Evolutionary conservation across 768 basidiomycete genomes (phyloP).

Genomic region (Lentinula detonsa): DNA sequence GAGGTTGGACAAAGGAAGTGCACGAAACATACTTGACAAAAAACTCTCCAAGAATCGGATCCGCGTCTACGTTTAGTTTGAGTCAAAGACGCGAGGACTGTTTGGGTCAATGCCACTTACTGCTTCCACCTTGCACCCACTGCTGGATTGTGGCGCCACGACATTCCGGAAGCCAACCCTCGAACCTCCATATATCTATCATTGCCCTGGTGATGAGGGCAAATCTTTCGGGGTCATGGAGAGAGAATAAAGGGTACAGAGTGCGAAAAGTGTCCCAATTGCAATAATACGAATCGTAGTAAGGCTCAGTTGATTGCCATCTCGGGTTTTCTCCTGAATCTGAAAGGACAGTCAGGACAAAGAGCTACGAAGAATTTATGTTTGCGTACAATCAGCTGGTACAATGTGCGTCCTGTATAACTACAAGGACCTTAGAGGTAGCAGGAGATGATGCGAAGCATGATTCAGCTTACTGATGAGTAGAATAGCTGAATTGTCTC

Average conservation of each 20-base stretch:
- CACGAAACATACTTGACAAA: slow-evolving; percentile 45
- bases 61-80: slow-evolving; percentile 36
- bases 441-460: not conserved
- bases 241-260: slow-evolving; percentile 54
- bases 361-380: not conserved
- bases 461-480: slow-evolving; percentile 37
- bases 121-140: slow-evolving; percentile 51
- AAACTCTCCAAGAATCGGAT: slow-evolving; percentile 61
- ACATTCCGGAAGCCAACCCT: slow-evolving; percentile 69
- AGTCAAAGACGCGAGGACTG: not conserved
- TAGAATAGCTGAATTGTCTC: slow-evolving; percentile 53
- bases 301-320: slow-evolving; percentile 61
- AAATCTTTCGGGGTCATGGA: slow-evolving; percentile 57
- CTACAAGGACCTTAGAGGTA: slow-evolving; percentile 15
- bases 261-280: slow-evolving; percentile 69
- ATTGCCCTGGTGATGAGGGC: slow-evolving; percentile 56
- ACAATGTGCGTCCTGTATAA: slow-evolving; percentile 58
- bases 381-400: slow-evolving; percentile 53
- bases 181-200: slow-evolving; percentile 62
- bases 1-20: not conserved
- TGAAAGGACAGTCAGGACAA: slow-evolving; percentile 13
- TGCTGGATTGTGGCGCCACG: slow-evolving; percentile 38
- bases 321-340: slow-evolving; percentile 61
- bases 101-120: slow-evolving; percentile 27
- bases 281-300: slow-evolving; percentile 64